phyloP scores from a whole-genome alignment of 73 alveolate species.

The Paraurostyla sp. region DNA sequence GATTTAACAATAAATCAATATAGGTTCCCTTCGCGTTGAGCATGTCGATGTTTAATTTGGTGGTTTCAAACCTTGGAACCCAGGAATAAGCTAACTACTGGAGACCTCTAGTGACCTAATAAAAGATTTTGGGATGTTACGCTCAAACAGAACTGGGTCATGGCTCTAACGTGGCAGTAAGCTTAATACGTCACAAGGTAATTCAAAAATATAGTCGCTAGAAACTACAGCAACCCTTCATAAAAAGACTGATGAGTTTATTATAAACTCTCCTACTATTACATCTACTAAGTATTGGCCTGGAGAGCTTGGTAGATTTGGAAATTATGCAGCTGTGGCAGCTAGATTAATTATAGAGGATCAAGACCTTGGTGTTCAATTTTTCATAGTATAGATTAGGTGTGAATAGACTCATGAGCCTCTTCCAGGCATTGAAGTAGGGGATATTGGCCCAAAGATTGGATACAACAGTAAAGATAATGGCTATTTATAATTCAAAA shows the following conservation, averaged over 20 bases:
- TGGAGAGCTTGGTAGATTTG: conserved; percentile 87
- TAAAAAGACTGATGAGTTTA: conserved; percentile 63
- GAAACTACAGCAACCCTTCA: conserved; percentile 82
- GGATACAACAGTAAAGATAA: conserved; percentile 89
- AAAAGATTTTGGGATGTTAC: conserved; percentile 72
- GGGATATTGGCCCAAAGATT: conserved; percentile 95
- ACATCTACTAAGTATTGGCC: conserved; percentile 79
- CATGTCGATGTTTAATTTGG: conserved; percentile 48
- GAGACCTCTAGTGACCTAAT: conserved; percentile 14
- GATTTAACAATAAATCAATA: neutral
- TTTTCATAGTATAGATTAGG: conserved; percentile 88
- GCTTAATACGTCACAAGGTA: neutral
- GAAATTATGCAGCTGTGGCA: conserved; percentile 72
- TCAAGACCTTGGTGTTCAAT: conserved; percentile 81
- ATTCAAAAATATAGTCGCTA: neutral
- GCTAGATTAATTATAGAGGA: conserved; percentile 81
- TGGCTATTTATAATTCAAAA: conserved; percentile 85
- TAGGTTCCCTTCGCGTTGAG: conserved; percentile 18
- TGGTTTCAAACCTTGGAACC: conserved; percentile 50
- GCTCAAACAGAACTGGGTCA: conserved; percentile 92
- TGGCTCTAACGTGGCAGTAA: conserved; percentile 85
- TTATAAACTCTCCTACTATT: conserved; percentile 67
- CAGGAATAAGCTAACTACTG: conserved; percentile 60
- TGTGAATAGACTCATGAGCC: conserved; percentile 85
- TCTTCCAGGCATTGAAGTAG: conserved; percentile 89